Evolutionary conservation across 176 grass and related monocot species (phyloP).

Genomic region (Avena insularis): DNA sequence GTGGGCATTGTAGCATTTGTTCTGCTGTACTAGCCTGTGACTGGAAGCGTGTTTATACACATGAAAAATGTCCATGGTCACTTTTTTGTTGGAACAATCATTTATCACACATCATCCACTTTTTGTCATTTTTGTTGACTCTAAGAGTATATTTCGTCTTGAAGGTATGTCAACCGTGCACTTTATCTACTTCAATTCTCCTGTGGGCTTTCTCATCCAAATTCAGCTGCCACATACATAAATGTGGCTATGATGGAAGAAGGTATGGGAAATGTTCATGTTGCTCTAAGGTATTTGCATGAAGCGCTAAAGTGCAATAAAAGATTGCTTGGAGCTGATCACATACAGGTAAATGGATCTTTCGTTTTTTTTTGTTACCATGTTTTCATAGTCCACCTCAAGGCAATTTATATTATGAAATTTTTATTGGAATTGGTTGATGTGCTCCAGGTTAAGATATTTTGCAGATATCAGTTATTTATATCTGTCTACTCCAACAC

Average conservation of each 20-base stretch:
- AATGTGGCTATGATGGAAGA: slow-evolving; percentile 99
- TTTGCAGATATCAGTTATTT: background rate
- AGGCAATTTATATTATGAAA: slow-evolving; percentile 11
- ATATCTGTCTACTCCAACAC: background rate
- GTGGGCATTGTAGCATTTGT: slow-evolving; percentile 25
- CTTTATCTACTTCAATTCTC: slow-evolving; percentile 98
- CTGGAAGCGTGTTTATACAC: background rate
- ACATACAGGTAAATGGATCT: slow-evolving; percentile 80
- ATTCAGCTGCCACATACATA: slow-evolving; percentile 99
- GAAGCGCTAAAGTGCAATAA: slow-evolving; percentile 99
- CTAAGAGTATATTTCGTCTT: slow-evolving; percentile 45
- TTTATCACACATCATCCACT: slow-evolving; percentile 21
- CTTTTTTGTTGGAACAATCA: slow-evolving; percentile 28
- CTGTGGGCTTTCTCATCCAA: slow-evolving; percentile 94
- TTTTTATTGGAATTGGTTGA: slow-evolving; percentile 4
- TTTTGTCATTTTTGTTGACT: slow-evolving; percentile 24
- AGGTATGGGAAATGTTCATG: slow-evolving; percentile 98
- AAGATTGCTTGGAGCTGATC: slow-evolving; percentile 94
- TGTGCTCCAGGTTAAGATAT: background rate
- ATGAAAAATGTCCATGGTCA: background rate
- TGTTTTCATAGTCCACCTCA: slow-evolving; percentile 23
- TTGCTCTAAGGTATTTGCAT: slow-evolving; percentile 97
- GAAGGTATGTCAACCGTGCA: slow-evolving; percentile 97
- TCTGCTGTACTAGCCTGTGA: slow-evolving; percentile 25
- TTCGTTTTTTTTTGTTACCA: slow-evolving; percentile 29